Evolutionary conservation across 169 alveolate species (phyloP), one percentile per base, ranked within the genome.

Genomic region (Cyclospora cayetanensis): DNA sequence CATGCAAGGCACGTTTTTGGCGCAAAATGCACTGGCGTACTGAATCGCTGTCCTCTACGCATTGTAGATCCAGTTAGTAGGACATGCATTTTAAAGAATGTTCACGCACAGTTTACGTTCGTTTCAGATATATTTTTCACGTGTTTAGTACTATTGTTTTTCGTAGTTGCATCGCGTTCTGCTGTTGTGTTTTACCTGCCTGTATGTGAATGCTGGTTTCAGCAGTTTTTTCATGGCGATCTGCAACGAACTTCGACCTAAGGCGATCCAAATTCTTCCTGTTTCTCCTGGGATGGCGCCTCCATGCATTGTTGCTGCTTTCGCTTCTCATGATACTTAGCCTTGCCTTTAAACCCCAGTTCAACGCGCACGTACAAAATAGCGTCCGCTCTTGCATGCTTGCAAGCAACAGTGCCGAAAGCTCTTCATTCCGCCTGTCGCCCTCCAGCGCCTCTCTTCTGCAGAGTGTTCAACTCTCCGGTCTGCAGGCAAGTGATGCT

Each of bases 311-410:
- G 11, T 9, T 60, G 18, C n/a, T 60, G 31, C 72, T 60, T 12
- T 15, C 34, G 15, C 27, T 60, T 12, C 72, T 60, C 34, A 60
- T 60, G 72, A 31, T n/a, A 9, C 27, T 60, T 9, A 31, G 72
- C 35, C 27, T 60, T 12, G 72, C 72, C 34, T n/a, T 60, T n/a
- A 60, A 60, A 31, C 72, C 72, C 1, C 72, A 60, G 72, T 31
- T 60, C 12, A 12, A 60, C 31, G 72, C 72, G 35, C 72, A 60
- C 72, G 31, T 60, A 9, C 35, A 60, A 60, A 60, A 12, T 31
- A 60, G 72, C 72, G 72, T 60, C 72, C n/a, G 72, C 35, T n/a
- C 27, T n/a, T 60, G 72, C 72, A n/a, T 60, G 31, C 31, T 60
- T 9, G 34, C 15, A 31, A 12, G n/a, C 18, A n/a, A 0, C 72